A percentile compares a stretch with the other conserved stretches of the same genome.
Evolutionary conservation across 2,329 filamentous ascomycete genomes (phyloP).

Genomic region (Xylariaceae sp.): DNA sequence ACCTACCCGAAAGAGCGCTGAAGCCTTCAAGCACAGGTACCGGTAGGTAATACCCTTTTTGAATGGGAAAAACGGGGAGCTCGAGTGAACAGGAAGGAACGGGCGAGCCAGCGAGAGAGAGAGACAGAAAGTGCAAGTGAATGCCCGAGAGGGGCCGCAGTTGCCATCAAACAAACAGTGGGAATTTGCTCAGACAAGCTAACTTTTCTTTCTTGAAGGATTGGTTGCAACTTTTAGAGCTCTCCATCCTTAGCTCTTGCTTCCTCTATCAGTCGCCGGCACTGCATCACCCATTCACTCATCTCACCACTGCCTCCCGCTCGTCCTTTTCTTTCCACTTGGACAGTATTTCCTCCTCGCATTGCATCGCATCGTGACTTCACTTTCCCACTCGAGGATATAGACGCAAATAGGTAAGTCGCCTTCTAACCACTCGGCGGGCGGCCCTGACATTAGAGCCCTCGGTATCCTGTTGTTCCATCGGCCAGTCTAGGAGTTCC

Average conservation of each 20-base stretch:
- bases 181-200: neutral
- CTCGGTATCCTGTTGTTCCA: conserved; percentile 2
- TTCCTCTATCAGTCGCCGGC: conserved; percentile 11
- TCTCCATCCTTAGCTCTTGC: conserved; percentile 13
- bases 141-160: neutral
- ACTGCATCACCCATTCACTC: conserved; percentile 5
- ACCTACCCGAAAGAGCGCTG: conserved; percentile 7
- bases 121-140: neutral
- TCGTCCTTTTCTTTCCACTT: conserved; percentile 15
- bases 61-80: neutral
- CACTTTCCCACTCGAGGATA: conserved; percentile 21
- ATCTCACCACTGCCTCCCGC: conserved; percentile 6
- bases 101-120: neutral
- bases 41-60: neutral
- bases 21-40: neutral
- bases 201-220: neutral
- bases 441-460: neutral
- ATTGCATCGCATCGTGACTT: conserved; percentile 20
- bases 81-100: neutral
- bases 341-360: conserved; percentile 7
- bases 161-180: neutral
- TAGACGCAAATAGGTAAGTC: conserved; percentile 16
- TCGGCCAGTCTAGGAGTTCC: neutral
- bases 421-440: neutral
- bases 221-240: neutral